Evolutionary conservation across 2,329 filamentous ascomycete genomes (phyloP), one percentile per base, ranked within the genome.

Genomic region (Lizonia empirigonia): DNA sequence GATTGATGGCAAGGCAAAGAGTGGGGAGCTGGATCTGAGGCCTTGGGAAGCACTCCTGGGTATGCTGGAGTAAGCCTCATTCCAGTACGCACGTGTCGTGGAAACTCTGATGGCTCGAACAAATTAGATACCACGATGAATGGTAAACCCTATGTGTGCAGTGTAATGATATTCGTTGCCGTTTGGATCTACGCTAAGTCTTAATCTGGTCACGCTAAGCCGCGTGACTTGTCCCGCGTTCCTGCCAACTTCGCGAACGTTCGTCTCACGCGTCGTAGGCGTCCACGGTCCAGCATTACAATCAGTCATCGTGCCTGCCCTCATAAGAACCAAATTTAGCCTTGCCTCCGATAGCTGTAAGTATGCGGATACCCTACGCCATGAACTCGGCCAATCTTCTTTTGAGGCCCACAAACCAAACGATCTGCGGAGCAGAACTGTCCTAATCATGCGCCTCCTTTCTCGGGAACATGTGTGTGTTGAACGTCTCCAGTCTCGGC

Each of bases 31-130:
- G 16, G 52, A 48, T 22, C 50, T 75, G 56, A 62, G 59, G 48
- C 62, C 71, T 42, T 75, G 72, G 72, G 70, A 74, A 53, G 72
- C 61, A 3, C 30, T 74, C 29, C 40, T 72, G 44, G 70, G 69
- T 13, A 38, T 58, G 36, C 33, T 65, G 3, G 52, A 60, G 24
- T 63, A 30, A 47, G 45, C 9, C 8, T 5, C 16, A 15, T 10
- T 7, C 23, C 15, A 18, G 4, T 15, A 5, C 8, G 2, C 27
- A 19, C 9, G 22, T 12, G 19, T n/a, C 7, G n/a, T 15, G 19
- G 19, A 13, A 34, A 5, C 8, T 18, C 15, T 9, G 19, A 9
- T 19, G 32, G 18, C 15, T 34, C 10, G 16, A 18, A 9, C 18
- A n/a, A 34, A 9, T 10, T n/a, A 7, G 3, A 15, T 30, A 5